Evolutionary conservation across 1,139 yeast genomes (phyloP), one percentile per base, ranked within the genome.

Genomic region (Kurtzmaniella quercitrusa): DNA sequence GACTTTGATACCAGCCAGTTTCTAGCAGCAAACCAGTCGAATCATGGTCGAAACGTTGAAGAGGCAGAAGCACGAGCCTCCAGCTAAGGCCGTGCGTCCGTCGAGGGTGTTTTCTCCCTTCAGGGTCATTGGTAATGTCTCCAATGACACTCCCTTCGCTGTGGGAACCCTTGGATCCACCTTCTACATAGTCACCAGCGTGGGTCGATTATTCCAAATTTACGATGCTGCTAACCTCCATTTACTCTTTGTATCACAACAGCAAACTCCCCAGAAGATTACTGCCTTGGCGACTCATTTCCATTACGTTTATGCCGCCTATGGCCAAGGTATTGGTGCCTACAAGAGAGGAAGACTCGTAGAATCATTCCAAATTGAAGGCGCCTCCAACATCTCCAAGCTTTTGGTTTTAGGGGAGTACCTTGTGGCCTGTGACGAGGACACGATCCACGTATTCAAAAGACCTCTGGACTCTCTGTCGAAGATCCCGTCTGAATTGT

Each of bases 151-250:
- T 1, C 98, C 98, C 2, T 86, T 90, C 60, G 89, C 96, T 10
- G 71, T 90, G 29, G 95, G 98, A 25, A 81, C 93, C 1, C 73
- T 93, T 46, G 99, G 99, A 45, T 77, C 88, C 15, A 82, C 95
- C 1, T 91, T 86, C 57, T 85, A 91, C 55, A 80, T 89, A 40
- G 95, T 87, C 11, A 91, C 98, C 0, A 82, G 89, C 33, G 96
- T 93, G 23, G 98, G 97, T 4, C 75, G 81, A 46, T 78, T 94
- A 1, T 89, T 93, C 65, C 98, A 93, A 62, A 88, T 93, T 34
- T 94, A 87, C 58, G 98, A 93, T 67, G 96, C 96, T 14, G 80
- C 93, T 37, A 89, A 88, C 5, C 73, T 93, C 50, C 95, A 88
- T 55, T 71, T 93, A 51, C 68, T 93, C 34, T 94, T 93, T 65